These are phyloP conservation scores for Parastagonospora avenae DNA, from an alignment of 2,329 filamentous ascomycete species.

Conservation along the genomic window DNA sequence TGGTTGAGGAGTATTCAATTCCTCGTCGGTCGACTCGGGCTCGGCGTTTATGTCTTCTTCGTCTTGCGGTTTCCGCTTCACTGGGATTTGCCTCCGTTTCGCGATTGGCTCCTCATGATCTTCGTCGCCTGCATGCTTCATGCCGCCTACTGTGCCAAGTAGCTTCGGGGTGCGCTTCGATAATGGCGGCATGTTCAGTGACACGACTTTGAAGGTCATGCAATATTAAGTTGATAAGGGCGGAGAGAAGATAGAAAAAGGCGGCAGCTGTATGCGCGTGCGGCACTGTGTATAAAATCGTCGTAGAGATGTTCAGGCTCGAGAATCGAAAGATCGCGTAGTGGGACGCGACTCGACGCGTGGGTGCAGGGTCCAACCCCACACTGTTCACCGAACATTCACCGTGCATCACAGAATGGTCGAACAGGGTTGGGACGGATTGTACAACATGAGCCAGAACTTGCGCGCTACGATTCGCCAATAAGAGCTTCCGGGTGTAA, in stretches of 20 bases:
- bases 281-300: too few species aligned
- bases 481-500: too few species aligned
- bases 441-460: too few species aligned
- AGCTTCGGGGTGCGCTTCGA: conserved; percentile 21
- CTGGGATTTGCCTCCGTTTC: background rate
- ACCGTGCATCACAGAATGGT: too few species aligned
- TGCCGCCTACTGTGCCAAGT: conserved; percentile 37
- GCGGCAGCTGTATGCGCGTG: too few species aligned
- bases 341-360: background rate
- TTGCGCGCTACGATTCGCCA: too few species aligned
- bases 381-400: too few species aligned
- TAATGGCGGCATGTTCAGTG: conserved; percentile 16
- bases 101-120: conserved; percentile 41
- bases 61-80: background rate
- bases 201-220: too few species aligned
- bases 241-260: background rate
- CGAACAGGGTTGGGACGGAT: too few species aligned
- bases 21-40: conserved; percentile 30
- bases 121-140: conserved; percentile 42
- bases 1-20: conserved; percentile 8
- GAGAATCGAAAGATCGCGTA: background rate
- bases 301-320: background rate
- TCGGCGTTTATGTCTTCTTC: conserved; percentile 22
- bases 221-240: background rate
- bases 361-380: background rate